Conservation (phyloP, 108 stramenopile species). For the Cyclotella baltica region DNA sequence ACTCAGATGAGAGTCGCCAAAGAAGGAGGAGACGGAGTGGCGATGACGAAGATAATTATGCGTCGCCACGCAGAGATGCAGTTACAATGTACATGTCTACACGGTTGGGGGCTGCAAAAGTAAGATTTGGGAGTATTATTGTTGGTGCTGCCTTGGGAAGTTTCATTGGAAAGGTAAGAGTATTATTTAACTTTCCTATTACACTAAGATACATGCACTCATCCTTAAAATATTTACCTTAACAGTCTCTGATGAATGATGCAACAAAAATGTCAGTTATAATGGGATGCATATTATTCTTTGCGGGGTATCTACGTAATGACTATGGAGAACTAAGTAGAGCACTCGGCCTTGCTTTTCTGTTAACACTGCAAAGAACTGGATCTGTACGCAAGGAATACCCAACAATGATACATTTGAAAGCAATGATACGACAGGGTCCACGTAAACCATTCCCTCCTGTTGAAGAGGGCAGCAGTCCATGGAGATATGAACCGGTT, state of each 20-base stretch:
- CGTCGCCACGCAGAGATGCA: slow-evolving; percentile 73
- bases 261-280: slow-evolving; percentile 33
- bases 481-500: slow-evolving; percentile 65
- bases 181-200: too few species aligned
- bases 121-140: slow-evolving; percentile 56
- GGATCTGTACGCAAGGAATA: slow-evolving; percentile 64
- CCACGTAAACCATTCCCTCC: slow-evolving; percentile 80
- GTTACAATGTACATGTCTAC: slow-evolving; percentile 77
- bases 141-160: slow-evolving; percentile 60
- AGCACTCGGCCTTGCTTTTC: slow-evolving; percentile 71
- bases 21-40: slow-evolving; percentile 40
- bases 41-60: slow-evolving; percentile 38
- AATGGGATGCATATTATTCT: slow-evolving; percentile 43
- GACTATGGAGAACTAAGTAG: slow-evolving; percentile 79
- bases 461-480: slow-evolving; percentile 56
- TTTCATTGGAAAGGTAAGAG: slow-evolving; percentile 72
- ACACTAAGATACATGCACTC: not conserved
- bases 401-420: slow-evolving; percentile 74
- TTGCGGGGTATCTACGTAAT: slow-evolving; percentile 68
- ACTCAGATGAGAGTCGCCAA: slow-evolving; percentile 8
- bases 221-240: not conserved
- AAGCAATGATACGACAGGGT: slow-evolving; percentile 55
- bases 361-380: slow-evolving; percentile 66
- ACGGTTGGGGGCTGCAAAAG: slow-evolving; percentile 55
- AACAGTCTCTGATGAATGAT: slow-evolving; percentile 52